A percentile compares a stretch with the other conserved stretches of the same genome.
Conservation (phyloP, 2,329 filamentous ascomycete genomes). For the Malbranchea zuffiana region DNA sequence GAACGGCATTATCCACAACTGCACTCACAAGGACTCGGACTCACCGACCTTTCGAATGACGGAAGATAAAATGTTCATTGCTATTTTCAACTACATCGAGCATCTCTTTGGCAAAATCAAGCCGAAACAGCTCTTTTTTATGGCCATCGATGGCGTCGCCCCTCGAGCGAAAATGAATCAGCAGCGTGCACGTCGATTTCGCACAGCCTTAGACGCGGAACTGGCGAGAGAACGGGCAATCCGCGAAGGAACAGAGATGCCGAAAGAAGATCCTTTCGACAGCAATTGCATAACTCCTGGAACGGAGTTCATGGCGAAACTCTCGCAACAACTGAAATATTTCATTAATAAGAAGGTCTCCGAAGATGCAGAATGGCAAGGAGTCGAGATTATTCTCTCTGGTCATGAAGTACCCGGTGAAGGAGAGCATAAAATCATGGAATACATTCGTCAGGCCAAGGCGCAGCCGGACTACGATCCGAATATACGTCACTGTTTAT, state of each 20-base stretch:
- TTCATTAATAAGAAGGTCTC: slow-evolving; percentile 99
- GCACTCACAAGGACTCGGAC: slow-evolving; percentile 92
- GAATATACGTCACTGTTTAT: slow-evolving; percentile 91
- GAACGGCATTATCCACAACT: slow-evolving; percentile 99
- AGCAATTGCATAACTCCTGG: slow-evolving; percentile 98
- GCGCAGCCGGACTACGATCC: slow-evolving; percentile 85
- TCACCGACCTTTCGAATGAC: slow-evolving; percentile 84
- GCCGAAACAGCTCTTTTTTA: slow-evolving; percentile 96
- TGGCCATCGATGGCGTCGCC: slow-evolving; percentile 97
- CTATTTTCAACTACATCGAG: slow-evolving; percentile 99
- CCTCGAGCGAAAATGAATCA: slow-evolving; percentile 99
- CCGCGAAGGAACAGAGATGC: slow-evolving; percentile 77
- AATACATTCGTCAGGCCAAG: slow-evolving; percentile 96
- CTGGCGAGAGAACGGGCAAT: slow-evolving; percentile 86
- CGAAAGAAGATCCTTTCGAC: slow-evolving; percentile 91
- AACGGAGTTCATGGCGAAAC: slow-evolving; percentile 94
- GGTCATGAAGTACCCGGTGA: slow-evolving; percentile 97
- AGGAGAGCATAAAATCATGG: slow-evolving; percentile 99
- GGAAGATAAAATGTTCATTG: slow-evolving; percentile 99
- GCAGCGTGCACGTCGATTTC: slow-evolving; percentile 86
- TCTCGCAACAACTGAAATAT: slow-evolving; percentile 89
- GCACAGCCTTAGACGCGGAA: slow-evolving; percentile 85
- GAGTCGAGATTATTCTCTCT: slow-evolving; percentile 88
- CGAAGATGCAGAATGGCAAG: slow-evolving; percentile 95
- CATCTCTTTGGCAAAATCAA: slow-evolving; percentile 98